Conservation (phyloP, 2,329 filamentous ascomycete species). For the Thielaviopsis populi region DNA sequence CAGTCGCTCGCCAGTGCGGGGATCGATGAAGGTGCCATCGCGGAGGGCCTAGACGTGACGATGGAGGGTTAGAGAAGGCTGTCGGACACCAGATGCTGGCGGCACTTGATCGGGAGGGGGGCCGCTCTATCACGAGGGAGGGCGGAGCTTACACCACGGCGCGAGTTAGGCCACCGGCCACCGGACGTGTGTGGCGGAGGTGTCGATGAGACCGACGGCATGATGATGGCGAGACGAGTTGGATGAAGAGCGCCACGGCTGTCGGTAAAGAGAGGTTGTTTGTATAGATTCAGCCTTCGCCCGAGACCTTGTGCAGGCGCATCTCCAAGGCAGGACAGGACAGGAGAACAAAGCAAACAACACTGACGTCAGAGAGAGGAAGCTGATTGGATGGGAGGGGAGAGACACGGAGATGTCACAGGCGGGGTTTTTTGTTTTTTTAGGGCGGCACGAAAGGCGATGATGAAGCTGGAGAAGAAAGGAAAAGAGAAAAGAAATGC, state of each 20-base stretch:
- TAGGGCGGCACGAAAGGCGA: neutral
- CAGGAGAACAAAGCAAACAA: neutral
- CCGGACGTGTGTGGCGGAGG: neutral
- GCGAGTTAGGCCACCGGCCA: slow-evolving; percentile 4
- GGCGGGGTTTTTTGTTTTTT: neutral
- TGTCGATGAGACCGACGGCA: slow-evolving; percentile 9
- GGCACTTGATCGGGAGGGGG: neutral
- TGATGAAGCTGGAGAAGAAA: neutral
- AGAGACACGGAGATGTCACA: neutral
- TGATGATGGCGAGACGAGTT: neutral
- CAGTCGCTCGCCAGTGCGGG: slow-evolving; percentile 70
- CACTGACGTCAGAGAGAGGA: slow-evolving; percentile 6
- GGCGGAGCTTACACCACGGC: slow-evolving; percentile 1
- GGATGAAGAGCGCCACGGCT: neutral
- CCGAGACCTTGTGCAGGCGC: slow-evolving; percentile 5
- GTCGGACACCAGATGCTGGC: slow-evolving; percentile 6
- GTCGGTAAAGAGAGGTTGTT: neutral
- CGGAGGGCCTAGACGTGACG: slow-evolving; percentile 46
- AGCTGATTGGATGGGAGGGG: neutral
- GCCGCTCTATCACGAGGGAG: no score
- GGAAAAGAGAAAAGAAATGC: neutral
- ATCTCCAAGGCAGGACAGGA: neutral
- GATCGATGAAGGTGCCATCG: slow-evolving; percentile 76
- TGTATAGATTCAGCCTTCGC: slow-evolving; percentile 4
- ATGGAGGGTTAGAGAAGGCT: neutral